Base-by-base conservation (phyloP, 768 basidiomycete species). In the Psilocybe azurescens region DNA sequence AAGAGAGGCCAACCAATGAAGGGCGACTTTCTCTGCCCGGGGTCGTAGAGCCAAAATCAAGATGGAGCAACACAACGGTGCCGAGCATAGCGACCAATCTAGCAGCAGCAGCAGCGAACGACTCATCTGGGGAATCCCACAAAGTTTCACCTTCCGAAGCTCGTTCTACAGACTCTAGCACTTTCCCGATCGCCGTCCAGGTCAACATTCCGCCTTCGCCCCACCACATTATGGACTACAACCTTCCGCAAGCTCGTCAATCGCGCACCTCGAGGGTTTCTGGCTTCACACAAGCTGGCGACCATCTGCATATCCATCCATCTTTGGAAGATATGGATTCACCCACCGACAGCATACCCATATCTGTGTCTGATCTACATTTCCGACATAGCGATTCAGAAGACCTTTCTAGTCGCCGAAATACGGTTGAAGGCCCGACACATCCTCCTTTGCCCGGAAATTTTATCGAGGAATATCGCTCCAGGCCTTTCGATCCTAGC, bases 301-400 rank as follows among this genome's bases (percentile, higher is more conserved):
- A 68, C 39, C 62, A 58, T 5, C 74, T 75, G 5, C 75, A 78
- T 47, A 64, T 75, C 41, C 70, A 76, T 65, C 81, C 78, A 13
- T 49, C 62, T 65, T 32, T 69, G 51, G 67, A 73, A n/a, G 69
- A 71, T 51, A 68, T 78, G 32, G 77, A 74, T 30, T 86, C 87
- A 13, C 86, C 85, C 39, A 83, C 84, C 0, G 83, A 87, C 51
- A 88, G 86, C 59, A 74, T 86, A 39, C 83, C 85, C 1, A 76
- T 84, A 59, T 83, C 85, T 14, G 79, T 84, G n/a, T 83, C 83
- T 2, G 85, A 86, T 10, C 74, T 85, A 33, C 75, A 82, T 53
- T 85, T 84, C 70, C 75, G 81, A 39, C 77, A 81, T 48, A 83
- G 76, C 62, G 74, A 74, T 24, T 74, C 74, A 3, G 77, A 78